Conservation (phyloP, 805 yeast genomes). For the Saturnispora dispora region DNA sequence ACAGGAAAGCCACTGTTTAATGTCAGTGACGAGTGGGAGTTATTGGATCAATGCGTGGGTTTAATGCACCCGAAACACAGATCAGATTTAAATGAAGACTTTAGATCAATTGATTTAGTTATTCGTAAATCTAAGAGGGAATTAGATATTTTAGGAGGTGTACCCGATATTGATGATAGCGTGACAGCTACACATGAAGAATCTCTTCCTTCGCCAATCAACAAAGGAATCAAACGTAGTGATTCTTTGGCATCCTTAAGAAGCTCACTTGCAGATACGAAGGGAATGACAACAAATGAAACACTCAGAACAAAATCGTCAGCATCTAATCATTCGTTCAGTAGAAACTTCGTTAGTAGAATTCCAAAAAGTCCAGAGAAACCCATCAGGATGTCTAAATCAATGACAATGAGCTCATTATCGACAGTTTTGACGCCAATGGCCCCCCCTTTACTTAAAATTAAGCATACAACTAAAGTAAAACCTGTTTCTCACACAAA, state of each 20-base stretch:
- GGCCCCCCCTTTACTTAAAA: not conserved
- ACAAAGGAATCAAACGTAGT: not conserved
- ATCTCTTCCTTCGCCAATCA: not conserved
- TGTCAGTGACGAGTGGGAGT: slow-evolving; percentile 40
- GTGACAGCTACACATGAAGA: not conserved
- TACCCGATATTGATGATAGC: slow-evolving; percentile 2
- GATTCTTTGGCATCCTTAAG: not conserved
- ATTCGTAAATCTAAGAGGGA: not conserved
- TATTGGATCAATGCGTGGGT: slow-evolving; percentile 31
- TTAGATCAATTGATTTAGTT: not conserved
- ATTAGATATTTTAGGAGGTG: slow-evolving; percentile 5
- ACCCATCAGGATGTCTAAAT: not conserved
- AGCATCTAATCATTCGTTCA: not conserved
- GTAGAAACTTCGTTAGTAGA: not conserved
- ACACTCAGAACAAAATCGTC: not conserved
- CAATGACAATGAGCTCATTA: not conserved
- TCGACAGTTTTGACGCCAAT: not conserved
- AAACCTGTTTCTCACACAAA: not conserved
- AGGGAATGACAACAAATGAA: too few species aligned
- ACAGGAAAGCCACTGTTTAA: slow-evolving; percentile 42
- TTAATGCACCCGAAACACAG: not conserved
- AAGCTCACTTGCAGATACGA: not conserved
- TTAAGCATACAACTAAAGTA: not conserved
- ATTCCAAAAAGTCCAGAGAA: slow-evolving; percentile 1
- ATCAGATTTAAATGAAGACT: not conserved